These are phyloP conservation scores for Xerocomus spinulosus DNA, from an alignment of 768 basidiomycete genomes.

Conservation along the genomic window DNA sequence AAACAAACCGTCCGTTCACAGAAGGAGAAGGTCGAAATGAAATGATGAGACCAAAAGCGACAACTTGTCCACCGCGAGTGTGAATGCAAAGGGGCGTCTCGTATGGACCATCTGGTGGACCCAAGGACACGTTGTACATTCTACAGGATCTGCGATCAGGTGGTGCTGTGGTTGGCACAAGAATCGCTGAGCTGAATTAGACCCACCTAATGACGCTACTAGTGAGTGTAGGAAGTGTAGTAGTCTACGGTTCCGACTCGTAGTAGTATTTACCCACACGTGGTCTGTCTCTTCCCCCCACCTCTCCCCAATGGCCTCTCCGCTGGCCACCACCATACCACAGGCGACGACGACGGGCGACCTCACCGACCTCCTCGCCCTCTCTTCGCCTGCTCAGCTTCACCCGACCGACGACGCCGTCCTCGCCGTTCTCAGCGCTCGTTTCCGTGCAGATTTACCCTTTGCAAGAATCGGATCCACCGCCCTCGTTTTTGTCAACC, in stretches of 20 bases:
- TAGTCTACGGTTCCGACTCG: neutral
- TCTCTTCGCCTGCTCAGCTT: slow-evolving; percentile 36
- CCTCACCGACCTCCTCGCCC: slow-evolving; percentile 42
- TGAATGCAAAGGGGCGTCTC: slow-evolving; percentile 23
- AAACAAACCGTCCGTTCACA: slow-evolving; percentile 29
- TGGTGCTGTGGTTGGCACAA: slow-evolving; percentile 14
- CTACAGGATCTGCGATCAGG: slow-evolving; percentile 27
- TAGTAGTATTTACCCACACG: slow-evolving; percentile 7
- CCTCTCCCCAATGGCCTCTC: slow-evolving; percentile 37
- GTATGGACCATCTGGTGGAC: slow-evolving; percentile 21
- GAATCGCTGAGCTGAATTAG: slow-evolving; percentile 24
- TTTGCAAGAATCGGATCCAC: slow-evolving; percentile 49
- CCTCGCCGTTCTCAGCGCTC: slow-evolving; percentile 49
- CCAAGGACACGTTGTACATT: too few species aligned
- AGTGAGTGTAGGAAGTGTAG: too few species aligned
- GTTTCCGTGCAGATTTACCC: slow-evolving; percentile 55
- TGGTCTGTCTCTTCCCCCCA: slow-evolving; percentile 7
- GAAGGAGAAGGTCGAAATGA: slow-evolving; percentile 30
- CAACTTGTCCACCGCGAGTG: slow-evolving; percentile 24
- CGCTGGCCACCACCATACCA: slow-evolving; percentile 26
- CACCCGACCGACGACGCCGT: slow-evolving; percentile 56
- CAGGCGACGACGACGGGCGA: slow-evolving; percentile 45
- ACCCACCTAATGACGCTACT: too few species aligned
- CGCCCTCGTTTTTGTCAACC: slow-evolving; percentile 55
- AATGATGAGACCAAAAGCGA: slow-evolving; percentile 30